Evolutionary conservation across 805 yeast species (phyloP).

Genomic region (Schwanniomyces polymorphus): DNA sequence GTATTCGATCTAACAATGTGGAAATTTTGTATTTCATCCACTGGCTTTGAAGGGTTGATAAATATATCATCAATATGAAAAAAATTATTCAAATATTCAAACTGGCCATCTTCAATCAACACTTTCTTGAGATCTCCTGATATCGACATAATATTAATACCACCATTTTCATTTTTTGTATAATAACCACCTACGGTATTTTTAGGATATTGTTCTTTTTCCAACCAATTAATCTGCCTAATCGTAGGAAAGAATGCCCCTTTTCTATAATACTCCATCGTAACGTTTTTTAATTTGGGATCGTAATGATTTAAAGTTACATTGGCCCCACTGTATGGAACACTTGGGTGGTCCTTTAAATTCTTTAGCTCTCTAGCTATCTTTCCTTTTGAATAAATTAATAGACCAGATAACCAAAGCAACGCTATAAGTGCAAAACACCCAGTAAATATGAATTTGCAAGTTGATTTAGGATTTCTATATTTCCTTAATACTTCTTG

Average conservation of each 20-base stretch:
- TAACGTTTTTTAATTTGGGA: conserved; percentile 24
- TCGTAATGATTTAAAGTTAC: conserved; percentile 30
- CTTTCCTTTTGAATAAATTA: conserved; percentile 25
- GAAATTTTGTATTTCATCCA: conserved; percentile 41
- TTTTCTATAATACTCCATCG: conserved; percentile 22
- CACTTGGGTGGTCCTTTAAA: conserved; percentile 20
- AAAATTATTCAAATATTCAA: conserved; percentile 43
- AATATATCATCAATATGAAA: conserved; percentile 28
- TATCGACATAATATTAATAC: conserved; percentile 21
- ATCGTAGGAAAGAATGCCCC: conserved; percentile 19
- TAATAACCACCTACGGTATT: conserved; percentile 26
- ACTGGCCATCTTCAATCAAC: conserved; percentile 28
- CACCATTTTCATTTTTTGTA: conserved; percentile 9
- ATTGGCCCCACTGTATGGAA: conserved; percentile 24
- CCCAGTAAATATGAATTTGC: conserved; percentile 1
- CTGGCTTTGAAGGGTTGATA: conserved; percentile 40
- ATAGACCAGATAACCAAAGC: conserved; percentile 25
- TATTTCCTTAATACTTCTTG: conserved; percentile 18
- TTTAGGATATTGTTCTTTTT: conserved; percentile 28
- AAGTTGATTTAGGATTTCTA: conserved; percentile 9
- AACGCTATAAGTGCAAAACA: conserved; percentile 7
- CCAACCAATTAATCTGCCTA: conserved; percentile 27
- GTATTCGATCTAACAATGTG: conserved; percentile 58
- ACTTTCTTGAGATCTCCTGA: conserved; percentile 25
- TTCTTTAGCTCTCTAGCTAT: conserved; percentile 17